Evolutionary conservation across 768 basidiomycete genomes (phyloP).

Genomic region (Rickenella mellea): DNA sequence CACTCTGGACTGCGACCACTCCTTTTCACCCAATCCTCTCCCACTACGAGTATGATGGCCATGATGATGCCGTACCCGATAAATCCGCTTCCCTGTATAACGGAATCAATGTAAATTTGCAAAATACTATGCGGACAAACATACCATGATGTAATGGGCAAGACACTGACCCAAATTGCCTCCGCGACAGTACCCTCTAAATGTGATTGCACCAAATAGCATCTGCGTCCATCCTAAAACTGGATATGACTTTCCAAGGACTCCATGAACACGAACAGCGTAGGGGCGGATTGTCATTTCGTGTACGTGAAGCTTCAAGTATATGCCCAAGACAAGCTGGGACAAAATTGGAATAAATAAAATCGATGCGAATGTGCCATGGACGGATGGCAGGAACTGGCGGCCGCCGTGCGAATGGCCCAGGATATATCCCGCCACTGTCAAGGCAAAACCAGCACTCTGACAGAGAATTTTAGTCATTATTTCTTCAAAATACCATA

Average conservation of each 20-base stretch:
- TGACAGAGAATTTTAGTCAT: conserved; percentile 16
- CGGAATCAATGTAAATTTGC: neutral
- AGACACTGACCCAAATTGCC: conserved; percentile 76
- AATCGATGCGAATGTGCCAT: conserved; percentile 61
- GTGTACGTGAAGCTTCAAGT: conserved; percentile 87
- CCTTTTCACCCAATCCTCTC: conserved; percentile 67
- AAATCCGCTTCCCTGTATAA: conserved; percentile 64
- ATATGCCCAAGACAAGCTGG: conserved; percentile 72
- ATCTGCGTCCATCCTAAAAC: conserved; percentile 85
- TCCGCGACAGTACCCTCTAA: conserved; percentile 73
- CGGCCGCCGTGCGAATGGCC: conserved; percentile 85
- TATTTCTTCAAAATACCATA: conserved; percentile 9
- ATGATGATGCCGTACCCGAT: conserved; percentile 81
- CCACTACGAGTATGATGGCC: conserved; percentile 66
- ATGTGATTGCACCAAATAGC: conserved; percentile 72
- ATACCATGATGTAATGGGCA: conserved; percentile 75
- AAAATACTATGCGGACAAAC: conserved; percentile 5
- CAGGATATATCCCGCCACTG: conserved; percentile 64
- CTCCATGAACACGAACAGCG: conserved; percentile 59
- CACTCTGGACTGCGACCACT: conserved; percentile 73
- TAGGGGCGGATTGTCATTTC: conserved; percentile 66
- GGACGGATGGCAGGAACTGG: conserved; percentile 62
- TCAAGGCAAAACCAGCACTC: conserved; percentile 61
- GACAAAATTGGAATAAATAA: conserved; percentile 52
- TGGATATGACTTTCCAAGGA: conserved; percentile 80